A percentile compares a stretch with the other conserved stretches of the same genome.
These are phyloP conservation scores for Fusarium redolens DNA, from an alignment of 2,329 filamentous ascomycete genomes.

Conservation along the genomic window DNA sequence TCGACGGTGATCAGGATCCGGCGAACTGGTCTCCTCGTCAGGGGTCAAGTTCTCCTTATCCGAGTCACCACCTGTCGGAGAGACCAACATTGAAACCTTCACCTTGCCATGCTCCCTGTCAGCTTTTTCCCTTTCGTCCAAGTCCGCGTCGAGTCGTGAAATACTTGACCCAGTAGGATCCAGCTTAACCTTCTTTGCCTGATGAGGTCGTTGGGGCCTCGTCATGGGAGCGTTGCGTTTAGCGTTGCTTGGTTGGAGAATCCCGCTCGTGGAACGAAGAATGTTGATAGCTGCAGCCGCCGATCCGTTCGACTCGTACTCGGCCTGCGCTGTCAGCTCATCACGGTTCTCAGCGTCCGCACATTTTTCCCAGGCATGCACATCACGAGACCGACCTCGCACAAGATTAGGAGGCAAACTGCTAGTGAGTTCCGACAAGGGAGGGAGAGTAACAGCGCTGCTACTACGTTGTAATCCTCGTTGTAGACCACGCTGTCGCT, in stretches of 20 bases:
- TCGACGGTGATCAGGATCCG: slow-evolving; percentile 46
- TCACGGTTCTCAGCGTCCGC: slow-evolving; percentile 84
- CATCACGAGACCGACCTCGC: slow-evolving; percentile 84
- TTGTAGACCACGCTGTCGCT: slow-evolving; percentile 67
- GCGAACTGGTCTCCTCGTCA: slow-evolving; percentile 59
- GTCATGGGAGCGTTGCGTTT: slow-evolving; percentile 71
- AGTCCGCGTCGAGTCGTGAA: slow-evolving; percentile 66
- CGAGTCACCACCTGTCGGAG: slow-evolving; percentile 68
- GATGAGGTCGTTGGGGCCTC: slow-evolving; percentile 47
- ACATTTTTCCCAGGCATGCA: slow-evolving; percentile 90
- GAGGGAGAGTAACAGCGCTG: slow-evolving; percentile 73
- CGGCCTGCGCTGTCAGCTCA: slow-evolving; percentile 82
- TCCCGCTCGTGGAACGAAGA: slow-evolving; percentile 74
- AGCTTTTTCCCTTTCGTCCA: slow-evolving; percentile 44
- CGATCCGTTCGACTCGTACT: slow-evolving; percentile 82
- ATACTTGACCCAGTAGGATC: slow-evolving; percentile 70
- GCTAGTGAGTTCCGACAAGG: slow-evolving; percentile 64
- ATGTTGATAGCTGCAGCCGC: slow-evolving; percentile 85
- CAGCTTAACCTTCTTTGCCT: slow-evolving; percentile 72
- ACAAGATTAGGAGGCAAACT: slow-evolving; percentile 66
- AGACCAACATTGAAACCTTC: slow-evolving; percentile 55
- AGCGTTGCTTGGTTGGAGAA: slow-evolving; percentile 66
- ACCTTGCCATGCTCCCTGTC: slow-evolving; percentile 48
- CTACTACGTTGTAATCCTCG: slow-evolving; percentile 77
- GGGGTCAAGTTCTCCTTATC: slow-evolving; percentile 94